Conservation (phyloP, 2,329 filamentous ascomycete genomes). For the Diplocarpon rosae region DNA sequence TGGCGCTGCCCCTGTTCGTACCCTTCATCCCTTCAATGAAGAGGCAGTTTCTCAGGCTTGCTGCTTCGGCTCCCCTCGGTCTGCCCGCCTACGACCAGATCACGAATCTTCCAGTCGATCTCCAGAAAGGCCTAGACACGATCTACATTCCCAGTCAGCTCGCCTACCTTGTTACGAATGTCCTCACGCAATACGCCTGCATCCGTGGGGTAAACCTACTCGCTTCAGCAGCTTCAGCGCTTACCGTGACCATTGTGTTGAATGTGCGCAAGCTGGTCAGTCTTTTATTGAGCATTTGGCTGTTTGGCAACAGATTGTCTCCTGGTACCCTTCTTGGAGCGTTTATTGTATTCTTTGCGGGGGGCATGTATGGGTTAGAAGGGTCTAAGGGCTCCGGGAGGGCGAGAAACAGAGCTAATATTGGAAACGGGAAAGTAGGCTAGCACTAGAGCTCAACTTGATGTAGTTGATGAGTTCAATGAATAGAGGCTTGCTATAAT, state of each 20-base stretch:
- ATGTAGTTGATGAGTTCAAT: conserved; percentile 2
- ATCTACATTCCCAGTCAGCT: conserved; percentile 56
- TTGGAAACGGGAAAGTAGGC: conserved; percentile 23
- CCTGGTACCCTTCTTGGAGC: conserved; percentile 71
- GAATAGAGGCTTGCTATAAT: neutral
- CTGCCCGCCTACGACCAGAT: conserved; percentile 26
- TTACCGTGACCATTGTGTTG: conserved; percentile 92
- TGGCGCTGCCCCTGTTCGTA: conserved; percentile 66
- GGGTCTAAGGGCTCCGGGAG: conserved; percentile 29
- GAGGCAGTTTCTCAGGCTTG: conserved; percentile 52
- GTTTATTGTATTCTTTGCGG: conserved; percentile 76
- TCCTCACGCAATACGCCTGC: conserved; percentile 85
- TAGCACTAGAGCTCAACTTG: conserved; percentile 7
- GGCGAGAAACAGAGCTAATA: conserved; percentile 22
- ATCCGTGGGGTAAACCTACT: conserved; percentile 95
- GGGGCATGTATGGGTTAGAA: conserved; percentile 83
- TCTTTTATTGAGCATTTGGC: conserved; percentile 78
- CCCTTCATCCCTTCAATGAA: conserved; percentile 58
- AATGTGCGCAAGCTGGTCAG: conserved; percentile 93
- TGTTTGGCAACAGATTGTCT: conserved; percentile 81
- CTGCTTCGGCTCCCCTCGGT: conserved; percentile 49
- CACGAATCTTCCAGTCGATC: conserved; percentile 27
- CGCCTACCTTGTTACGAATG: conserved; percentile 61
- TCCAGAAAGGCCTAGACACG: conserved; percentile 29
- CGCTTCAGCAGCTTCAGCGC: conserved; percentile 74